Percentiles rank a stretch among this genome's conserved stretches.
phyloP scores from a whole-genome alignment of 768 basidiomycete species.

The Collybiopsis luxurians region DNA sequence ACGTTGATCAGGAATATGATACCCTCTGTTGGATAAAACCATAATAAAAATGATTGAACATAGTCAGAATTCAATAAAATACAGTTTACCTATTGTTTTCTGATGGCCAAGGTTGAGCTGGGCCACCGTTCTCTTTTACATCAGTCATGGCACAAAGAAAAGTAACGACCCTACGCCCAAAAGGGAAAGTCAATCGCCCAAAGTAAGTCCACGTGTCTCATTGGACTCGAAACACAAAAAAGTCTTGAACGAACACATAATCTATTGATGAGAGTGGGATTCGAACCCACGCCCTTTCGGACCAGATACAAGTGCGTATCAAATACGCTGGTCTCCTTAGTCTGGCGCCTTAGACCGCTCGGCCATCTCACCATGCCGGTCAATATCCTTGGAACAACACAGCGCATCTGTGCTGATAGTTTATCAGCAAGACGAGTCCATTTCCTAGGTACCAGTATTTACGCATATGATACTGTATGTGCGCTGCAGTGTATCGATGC shows the following conservation, averaged over 20 bases:
- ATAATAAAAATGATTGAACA: no score
- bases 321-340: constrained; percentile 41
- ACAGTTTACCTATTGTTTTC: no score
- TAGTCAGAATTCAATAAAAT: no score
- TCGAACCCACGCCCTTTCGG: constrained; percentile 54
- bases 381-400: no score
- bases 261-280: constrained; percentile 48
- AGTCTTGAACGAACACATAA: no score
- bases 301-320: not conserved
- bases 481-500: not conserved
- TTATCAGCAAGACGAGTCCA: no score
- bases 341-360: constrained; percentile 91
- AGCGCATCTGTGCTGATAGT: no score
- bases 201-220: no score
- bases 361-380: constrained; percentile 65
- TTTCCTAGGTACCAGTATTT: no score
- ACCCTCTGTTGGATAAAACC: no score
- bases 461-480: no score
- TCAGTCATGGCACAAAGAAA: not conserved
- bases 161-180: not conserved
- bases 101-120: constrained; percentile 12
- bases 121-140: not conserved
- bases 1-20: constrained; percentile 16
- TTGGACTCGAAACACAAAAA: no score
- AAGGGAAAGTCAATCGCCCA: not conserved